Conservation (phyloP, 305 asterid species). For the Andrographis paniculata region DNA sequence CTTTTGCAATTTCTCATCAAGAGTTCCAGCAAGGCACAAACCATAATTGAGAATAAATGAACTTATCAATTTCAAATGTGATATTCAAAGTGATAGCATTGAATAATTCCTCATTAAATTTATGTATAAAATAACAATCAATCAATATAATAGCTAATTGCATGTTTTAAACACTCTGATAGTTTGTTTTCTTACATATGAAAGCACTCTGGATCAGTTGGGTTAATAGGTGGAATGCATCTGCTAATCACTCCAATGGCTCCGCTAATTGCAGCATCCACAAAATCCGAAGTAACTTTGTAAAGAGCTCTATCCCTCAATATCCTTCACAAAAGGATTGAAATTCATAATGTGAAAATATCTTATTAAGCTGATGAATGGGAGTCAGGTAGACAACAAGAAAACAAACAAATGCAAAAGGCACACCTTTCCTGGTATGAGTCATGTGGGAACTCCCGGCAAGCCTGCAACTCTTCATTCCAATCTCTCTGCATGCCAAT, state of each 20-base stretch:
- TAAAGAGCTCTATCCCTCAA: conserved; percentile 77
- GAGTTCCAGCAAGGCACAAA: background rate
- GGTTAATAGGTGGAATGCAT: conserved; percentile 94
- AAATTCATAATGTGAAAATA: conserved; percentile 7
- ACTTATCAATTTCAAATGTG: background rate
- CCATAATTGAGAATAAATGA: background rate
- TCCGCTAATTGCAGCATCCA: conserved; percentile 88
- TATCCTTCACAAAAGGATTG: conserved; percentile 45
- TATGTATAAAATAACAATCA: background rate
- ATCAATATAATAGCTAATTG: background rate
- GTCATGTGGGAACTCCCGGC: conserved; percentile 84
- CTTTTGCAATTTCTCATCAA: background rate
- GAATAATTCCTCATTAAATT: background rate
- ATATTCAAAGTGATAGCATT: background rate
- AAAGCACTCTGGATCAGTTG: conserved; percentile 96
- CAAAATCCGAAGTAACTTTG: conserved; percentile 83
- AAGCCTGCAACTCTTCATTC: conserved; percentile 94
- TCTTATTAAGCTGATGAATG: conserved; percentile 6
- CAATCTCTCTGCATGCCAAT: conserved; percentile 98
- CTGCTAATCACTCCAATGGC: conserved; percentile 89
- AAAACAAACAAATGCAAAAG: conserved; percentile 11
- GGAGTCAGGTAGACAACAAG: conserved; percentile 14
- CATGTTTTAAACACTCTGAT: background rate
- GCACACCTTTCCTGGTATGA: conserved; percentile 74
- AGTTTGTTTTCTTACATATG: conserved; percentile 60